A percentile compares a stretch with the other conserved stretches of the same genome.
phyloP scores from a whole-genome alignment of 116 monocot genomes.

The Dioscorea cayenensis region DNA sequence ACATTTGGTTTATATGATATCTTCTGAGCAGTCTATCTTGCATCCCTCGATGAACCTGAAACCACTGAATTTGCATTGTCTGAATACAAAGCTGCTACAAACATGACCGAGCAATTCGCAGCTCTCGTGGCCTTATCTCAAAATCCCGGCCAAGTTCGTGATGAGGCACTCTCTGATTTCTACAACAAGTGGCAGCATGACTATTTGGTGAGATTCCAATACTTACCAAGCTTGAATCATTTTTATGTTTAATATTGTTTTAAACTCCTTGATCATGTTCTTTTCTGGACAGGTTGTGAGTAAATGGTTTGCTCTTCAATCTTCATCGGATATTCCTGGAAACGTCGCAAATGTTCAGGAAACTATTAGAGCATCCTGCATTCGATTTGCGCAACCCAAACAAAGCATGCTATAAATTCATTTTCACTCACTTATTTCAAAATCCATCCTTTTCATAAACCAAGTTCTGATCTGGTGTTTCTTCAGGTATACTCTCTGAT shows the following conservation, averaged over 20 bases:
- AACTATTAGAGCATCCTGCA: slow-evolving; percentile 81
- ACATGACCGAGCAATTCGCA: slow-evolving; percentile 98
- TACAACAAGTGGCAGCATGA: slow-evolving; percentile 95
- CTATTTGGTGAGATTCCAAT: slow-evolving; percentile 57
- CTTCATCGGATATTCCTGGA: slow-evolving; percentile 82
- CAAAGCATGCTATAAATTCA: slow-evolving; percentile 42
- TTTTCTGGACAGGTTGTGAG: slow-evolving; percentile 69
- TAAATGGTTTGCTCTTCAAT: slow-evolving; percentile 99
- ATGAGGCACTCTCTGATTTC: slow-evolving; percentile 82
- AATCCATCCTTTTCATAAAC: not conserved
- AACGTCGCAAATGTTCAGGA: slow-evolving; percentile 85
- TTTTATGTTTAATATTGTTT: not conserved
- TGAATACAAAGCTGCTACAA: slow-evolving; percentile 85
- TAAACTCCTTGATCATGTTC: not conserved
- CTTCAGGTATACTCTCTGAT: slow-evolving; percentile 83
- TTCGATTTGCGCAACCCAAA: slow-evolving; percentile 96
- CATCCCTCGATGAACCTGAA: slow-evolving; percentile 68
- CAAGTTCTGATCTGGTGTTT: not conserved
- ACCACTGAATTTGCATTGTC: slow-evolving; percentile 54
- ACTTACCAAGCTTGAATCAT: not conserved
- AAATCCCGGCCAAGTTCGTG: slow-evolving; percentile 77
- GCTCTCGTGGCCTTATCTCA: slow-evolving; percentile 80
- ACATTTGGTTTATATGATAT: slow-evolving; percentile 8
- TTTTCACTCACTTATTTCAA: not conserved
- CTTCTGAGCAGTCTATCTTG: slow-evolving; percentile 64